Evolutionary conservation across 2,329 filamentous ascomycete species (phyloP).

Genomic region (Fusarium sp.): DNA sequence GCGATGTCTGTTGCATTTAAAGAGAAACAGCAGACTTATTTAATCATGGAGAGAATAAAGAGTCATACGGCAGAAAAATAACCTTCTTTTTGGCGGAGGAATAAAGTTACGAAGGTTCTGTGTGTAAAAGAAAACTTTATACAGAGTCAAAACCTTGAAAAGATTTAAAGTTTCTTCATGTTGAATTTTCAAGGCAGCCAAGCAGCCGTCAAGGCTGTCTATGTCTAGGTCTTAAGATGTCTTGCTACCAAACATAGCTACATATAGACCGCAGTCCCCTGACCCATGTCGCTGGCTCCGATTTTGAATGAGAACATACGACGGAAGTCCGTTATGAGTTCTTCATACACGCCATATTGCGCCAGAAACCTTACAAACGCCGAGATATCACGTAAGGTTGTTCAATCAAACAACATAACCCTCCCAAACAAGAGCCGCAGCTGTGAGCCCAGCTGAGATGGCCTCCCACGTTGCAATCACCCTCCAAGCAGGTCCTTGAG

Average conservation of each 20-base stretch:
- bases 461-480: slow-evolving; percentile 20
- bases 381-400: too few species aligned
- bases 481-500: slow-evolving; percentile 18
- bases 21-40: neutral
- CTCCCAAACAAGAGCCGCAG: neutral
- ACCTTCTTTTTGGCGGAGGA: too few species aligned
- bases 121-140: neutral
- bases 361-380: too few species aligned
- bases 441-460: neutral
- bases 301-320: too few species aligned
- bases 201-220: too few species aligned
- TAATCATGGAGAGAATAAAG: neutral
- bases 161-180: neutral
- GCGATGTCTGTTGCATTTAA: too few species aligned
- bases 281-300: too few species aligned
- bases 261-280: too few species aligned
- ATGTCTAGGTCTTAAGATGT: neutral
- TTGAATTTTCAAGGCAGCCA: neutral
- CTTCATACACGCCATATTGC: too few species aligned
- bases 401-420: neutral
- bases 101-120: neutral
- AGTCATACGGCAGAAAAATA: neutral
- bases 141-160: neutral
- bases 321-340: too few species aligned
- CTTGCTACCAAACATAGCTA: neutral